Evolutionary conservation across 352 stramenopile species (phyloP), one percentile per base, ranked within the genome.

Genomic region (Phytophthora pisi): DNA sequence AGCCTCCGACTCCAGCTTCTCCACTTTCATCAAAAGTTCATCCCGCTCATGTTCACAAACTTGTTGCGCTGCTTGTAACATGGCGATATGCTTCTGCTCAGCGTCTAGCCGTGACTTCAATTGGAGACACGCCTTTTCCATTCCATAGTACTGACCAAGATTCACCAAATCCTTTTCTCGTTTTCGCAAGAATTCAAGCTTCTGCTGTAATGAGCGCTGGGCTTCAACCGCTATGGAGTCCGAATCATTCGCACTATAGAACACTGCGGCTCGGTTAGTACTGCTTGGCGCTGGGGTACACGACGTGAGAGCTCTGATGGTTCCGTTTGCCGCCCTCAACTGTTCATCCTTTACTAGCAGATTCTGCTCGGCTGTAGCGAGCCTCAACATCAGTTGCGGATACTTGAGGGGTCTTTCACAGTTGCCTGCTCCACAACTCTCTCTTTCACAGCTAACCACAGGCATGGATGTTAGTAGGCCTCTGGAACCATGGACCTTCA

Each of bases 271-370:
- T 11, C 10, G 15, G 18, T 47, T 47, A 20, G 6, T 7, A 47
- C 40, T 47, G 13, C 3, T n/a, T 53, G 57, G 16, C 7, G 52
- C n/a, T 26, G 61, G 23, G 9, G 52, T 5, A 20, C 58, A 68
- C 5, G 40, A 64, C 16, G 66, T 72, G 10, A 79, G 55, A 16
- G 68, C 67, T 51, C 56, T 47, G 24, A 79, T 73, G 2, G 71
- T 73, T 10, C 56, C 51, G 10, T 71, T 74, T 9, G 71, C 71
- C n/a, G 57, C 34, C 16, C 57, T 31, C 24, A 79, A 24, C 43
- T 75, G 67, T 18, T 79, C 71, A 3, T 64, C 55, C 51, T 74
- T 75, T 15, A 16, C 63, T 4, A 73, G 7, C 11, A 79, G 31
- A 16, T n/a, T 68, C 24, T 79, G 71, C 38, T 76, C 62, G 2